A percentile compares a stretch with the other conserved stretches of the same genome.
Evolutionary conservation across 2,329 filamentous ascomycete genomes (phyloP).

Genomic region (Neopestalotiopsis clavispora): DNA sequence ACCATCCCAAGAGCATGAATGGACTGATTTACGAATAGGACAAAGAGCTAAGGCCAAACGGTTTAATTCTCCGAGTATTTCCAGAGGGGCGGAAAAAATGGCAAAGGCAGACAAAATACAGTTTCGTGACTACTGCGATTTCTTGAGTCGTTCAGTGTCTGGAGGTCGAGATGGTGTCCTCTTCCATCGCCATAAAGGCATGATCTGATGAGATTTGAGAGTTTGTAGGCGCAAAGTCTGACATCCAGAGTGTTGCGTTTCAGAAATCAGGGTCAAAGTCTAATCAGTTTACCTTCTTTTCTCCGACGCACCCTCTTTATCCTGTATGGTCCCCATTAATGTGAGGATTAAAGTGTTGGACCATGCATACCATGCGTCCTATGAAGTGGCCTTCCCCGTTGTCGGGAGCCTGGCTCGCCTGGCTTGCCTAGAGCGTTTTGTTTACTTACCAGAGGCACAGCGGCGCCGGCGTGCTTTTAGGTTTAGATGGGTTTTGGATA

Average conservation of each 20-base stretch:
- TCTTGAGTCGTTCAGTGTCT: neutral
- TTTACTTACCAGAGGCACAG: no score
- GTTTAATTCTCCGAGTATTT: neutral
- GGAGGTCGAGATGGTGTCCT: neutral
- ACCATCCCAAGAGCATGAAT: neutral
- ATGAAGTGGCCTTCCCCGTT: no score
- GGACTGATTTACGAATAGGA: neutral
- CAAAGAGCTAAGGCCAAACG: neutral
- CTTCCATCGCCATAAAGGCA: neutral
- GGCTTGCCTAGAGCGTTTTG: no score
- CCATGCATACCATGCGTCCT: no score
- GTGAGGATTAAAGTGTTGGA: no score
- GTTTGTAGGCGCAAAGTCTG: neutral
- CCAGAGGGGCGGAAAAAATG: neutral
- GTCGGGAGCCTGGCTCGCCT: no score
- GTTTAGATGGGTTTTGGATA: neutral
- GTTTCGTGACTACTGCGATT: neutral
- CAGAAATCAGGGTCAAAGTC: neutral
- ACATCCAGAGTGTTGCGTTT: neutral
- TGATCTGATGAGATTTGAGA: neutral
- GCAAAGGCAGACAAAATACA: neutral
- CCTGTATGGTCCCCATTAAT: neutral
- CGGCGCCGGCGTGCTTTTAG: neutral
- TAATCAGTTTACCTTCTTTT: neutral
- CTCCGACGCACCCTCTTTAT: neutral